Evolutionary conservation across 495 filamentous ascomycete genomes (phyloP), one percentile per base, ranked within the genome.

Genomic region (Polyplosphaeria fusca): DNA sequence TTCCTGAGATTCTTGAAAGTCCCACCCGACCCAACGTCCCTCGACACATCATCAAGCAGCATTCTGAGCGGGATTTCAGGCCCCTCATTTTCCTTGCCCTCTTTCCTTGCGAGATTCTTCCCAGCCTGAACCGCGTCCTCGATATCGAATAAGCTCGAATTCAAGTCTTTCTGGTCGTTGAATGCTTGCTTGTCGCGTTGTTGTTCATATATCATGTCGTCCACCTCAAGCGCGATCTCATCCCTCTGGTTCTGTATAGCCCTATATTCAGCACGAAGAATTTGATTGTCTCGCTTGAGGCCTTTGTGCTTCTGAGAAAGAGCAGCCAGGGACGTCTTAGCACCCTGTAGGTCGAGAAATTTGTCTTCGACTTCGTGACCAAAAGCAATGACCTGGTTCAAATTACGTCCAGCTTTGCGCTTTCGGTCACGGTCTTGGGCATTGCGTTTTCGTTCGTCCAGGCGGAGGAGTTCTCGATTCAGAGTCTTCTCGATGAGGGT

Each of bases 201-300:
- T 47, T 87, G 83, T 59, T 76, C 77, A 39, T 78, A 79, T 22
- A 85, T 75, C 25, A 89, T 76, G 11, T 82, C 80, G 60, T 91
- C 87, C 77, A 85, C 86, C 44, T 78, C 78, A 55, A 89, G 63
- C 11, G 83, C 82, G 24, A 90, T 74, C 58, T 79, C 74, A 58
- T 89, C 82, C 25, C 85, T 73, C 70, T 88, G 81, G 38, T 73
- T 76, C 19, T 84, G 80, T 16, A 89, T 70, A 5, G 77, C 75
- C 58, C 86, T 73, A 38, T 89, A 77, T 40, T 86, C 80, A 13
- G 79, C 79, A 35, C 87, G 79, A 30, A 87, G 70, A n/a, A 76
- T 71, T 23, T 82, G 68, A 71, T 85, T 86, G 58, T 85, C 79
- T 56, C 82, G 84, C 66, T 85, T 83, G 24, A 80, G 75, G 37